Evolutionary conservation across 805 yeast genomes (phyloP), one percentile per base, ranked within the genome.

Genomic region (Kuraishia piskuri): DNA sequence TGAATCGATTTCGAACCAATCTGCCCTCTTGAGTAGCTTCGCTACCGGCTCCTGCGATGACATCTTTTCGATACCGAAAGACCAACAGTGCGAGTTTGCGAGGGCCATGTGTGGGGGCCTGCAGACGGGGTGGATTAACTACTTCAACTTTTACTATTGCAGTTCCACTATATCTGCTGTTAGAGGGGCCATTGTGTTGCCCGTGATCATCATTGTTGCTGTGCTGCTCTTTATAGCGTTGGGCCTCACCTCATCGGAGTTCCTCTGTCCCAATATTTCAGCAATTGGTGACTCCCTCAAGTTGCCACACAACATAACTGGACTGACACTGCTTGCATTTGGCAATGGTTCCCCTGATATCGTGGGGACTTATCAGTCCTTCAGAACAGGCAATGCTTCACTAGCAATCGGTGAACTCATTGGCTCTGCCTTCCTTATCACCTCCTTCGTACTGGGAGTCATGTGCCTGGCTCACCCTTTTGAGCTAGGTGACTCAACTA

Each of bases 341-440:
- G 99, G 97, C 1, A 92, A 92, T 67, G 96, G 96, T 1, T 78
- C 95, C 0, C 97, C 97, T 0, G 99, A 92, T 67, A 83, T 92
- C 1, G 75, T 91, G 51, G 80, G 91, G 51, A 90, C 96, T 0
- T 89, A 84, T 61, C 83, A 85, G 48, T 95, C 97, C 1, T 79
- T 94, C 76, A 75, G 74, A 17, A 70, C 83, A 0, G 84, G 80
- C 12, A 81, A 86, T 17, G 82, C 84, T 0, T 78, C 89, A 0
- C 71, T 92, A 63, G 97, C 98, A 0, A 69, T 92, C 6, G 94
- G 97, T 1, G 97, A 91, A 65, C 72, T 92, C n/a, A 68, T 90
- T 31, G 98, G 99, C 0, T 94, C 97, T 1, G 88, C 95, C 0
- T 80, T 87, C 48, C 90, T 94, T 62, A 81, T 91, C 19, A 76